These are phyloP conservation scores for Prototheca cutis DNA, from an alignment of 163 green algal genomes.

Conservation along the genomic window DNA sequence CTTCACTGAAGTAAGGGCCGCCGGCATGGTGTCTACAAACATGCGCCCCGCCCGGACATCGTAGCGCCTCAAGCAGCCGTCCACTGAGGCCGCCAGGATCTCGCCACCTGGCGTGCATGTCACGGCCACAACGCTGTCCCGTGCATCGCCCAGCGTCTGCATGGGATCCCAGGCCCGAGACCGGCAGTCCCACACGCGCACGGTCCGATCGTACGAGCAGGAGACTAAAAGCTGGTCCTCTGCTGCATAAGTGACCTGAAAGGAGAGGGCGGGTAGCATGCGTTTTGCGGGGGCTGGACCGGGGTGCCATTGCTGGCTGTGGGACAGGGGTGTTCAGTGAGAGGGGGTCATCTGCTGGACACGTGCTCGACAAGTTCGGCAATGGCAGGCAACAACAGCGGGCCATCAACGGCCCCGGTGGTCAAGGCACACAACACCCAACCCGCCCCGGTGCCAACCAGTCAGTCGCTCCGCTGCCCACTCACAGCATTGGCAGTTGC, in stretches of 20 bases:
- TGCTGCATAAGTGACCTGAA: neutral
- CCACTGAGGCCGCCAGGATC: constrained; percentile 71
- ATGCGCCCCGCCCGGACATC: constrained; percentile 74
- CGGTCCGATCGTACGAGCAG: constrained; percentile 74
- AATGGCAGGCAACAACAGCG: neutral
- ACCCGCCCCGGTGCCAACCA: no score
- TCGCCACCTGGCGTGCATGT: constrained; percentile 18
- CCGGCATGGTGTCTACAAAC: constrained; percentile 56
- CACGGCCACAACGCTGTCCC: constrained; percentile 78
- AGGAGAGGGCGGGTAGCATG: no score
- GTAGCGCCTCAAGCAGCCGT: constrained; percentile 78
- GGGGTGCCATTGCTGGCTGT: no score
- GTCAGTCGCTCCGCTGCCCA: no score
- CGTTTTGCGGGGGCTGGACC: no score
- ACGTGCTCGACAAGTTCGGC: neutral
- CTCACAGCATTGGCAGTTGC: constrained; percentile 63
- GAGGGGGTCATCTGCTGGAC: neutral
- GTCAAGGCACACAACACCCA: no score
- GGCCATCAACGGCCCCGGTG: no score
- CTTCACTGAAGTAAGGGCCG: constrained; percentile 40
- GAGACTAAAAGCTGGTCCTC: constrained; percentile 52
- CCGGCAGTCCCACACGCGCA: constrained; percentile 84
- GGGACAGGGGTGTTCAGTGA: no score
- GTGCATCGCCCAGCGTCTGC: constrained; percentile 70
- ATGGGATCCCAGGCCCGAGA: constrained; percentile 63